Conservation (phyloP, 805 yeast species). For the Zygosaccharomyces bailii region DNA sequence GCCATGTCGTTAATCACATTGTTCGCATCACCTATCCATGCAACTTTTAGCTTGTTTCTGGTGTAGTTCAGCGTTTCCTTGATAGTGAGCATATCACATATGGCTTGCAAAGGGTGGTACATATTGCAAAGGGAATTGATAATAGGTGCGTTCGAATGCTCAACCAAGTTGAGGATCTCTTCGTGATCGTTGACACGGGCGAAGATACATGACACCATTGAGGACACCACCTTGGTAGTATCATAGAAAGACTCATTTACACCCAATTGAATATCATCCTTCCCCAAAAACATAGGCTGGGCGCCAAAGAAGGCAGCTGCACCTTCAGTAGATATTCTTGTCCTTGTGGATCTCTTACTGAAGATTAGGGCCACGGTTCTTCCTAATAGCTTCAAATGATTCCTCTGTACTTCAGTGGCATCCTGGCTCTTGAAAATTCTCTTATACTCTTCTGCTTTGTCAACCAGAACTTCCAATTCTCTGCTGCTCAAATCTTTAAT, state of each 20-base stretch:
- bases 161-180: constrained; percentile 73
- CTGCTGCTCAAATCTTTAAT: constrained; percentile 71
- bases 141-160: constrained; percentile 83
- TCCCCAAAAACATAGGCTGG: constrained; percentile 93
- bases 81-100: constrained; percentile 84
- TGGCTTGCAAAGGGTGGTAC: constrained; percentile 93
- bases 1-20: constrained; percentile 93
- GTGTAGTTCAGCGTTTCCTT: constrained; percentile 66
- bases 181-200: constrained; percentile 90
- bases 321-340: constrained; percentile 91
- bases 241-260: constrained; percentile 90
- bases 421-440: constrained; percentile 53
- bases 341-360: constrained; percentile 90
- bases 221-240: constrained; percentile 82
- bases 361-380: constrained; percentile 80
- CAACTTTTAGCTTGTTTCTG: constrained; percentile 59
- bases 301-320: constrained; percentile 93
- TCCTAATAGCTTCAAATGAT: constrained; percentile 61
- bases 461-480: constrained; percentile 70
- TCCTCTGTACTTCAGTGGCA: constrained; percentile 34
- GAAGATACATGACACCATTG: constrained; percentile 95
- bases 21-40: constrained; percentile 97
- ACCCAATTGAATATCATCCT: constrained; percentile 94
- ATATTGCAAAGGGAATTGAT: constrained; percentile 91
- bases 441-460: constrained; percentile 71